Base-by-base conservation (phyloP, 805 yeast genomes). In the Candida koratica region DNA sequence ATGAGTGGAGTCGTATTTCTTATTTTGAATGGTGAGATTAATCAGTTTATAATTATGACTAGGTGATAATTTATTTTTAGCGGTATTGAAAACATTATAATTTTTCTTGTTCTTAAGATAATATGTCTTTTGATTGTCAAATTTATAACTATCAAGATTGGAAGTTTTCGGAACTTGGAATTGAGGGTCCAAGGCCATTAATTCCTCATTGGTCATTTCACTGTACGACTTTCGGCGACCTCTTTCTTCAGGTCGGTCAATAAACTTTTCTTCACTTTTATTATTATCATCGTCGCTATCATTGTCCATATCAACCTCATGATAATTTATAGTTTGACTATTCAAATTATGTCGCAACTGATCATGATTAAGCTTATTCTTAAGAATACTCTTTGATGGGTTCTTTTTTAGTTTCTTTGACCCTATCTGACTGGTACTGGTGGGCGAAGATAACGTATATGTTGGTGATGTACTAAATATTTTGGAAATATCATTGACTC, bases 181-280 rank as follows among this genome's bases (percentile, higher is more conserved):
- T 45, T 75, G 80, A 1, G 74, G 69, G 51, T 75, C 81, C 42
- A 75, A 55, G 9, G 73, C 75, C 55, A 74, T 51, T 39, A 75
- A 57, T 51, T 75, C 80, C 38, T 71, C 76, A 49, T 71, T 64
- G 11, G 78, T 62, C 77, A 75, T 69, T 11, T 63, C 75, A 22
- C 69, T 61, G 44, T 70, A 68, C 30, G 73, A 67, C 45, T 73
- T 71, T 37, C 74, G 25, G n/a, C 46, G 28, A 5, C 26, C 32
- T 16, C 15, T 31, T 3, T n/a, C 13, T n/a, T 39, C 43, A n/a
- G 12, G 12, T n/a, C 6, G 26, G 7, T 6, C 26, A n/a, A n/a
- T n/a, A n/a, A n/a, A n/a, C n/a, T n/a, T n/a, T n/a, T n/a, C n/a
- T n/a, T n/a, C n/a, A n/a, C n/a, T n/a, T 6, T 38, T 39, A 6